These are phyloP conservation scores for Diaporthe capsici DNA, from an alignment of 2,329 filamentous ascomycete genomes.

Conservation along the genomic window DNA sequence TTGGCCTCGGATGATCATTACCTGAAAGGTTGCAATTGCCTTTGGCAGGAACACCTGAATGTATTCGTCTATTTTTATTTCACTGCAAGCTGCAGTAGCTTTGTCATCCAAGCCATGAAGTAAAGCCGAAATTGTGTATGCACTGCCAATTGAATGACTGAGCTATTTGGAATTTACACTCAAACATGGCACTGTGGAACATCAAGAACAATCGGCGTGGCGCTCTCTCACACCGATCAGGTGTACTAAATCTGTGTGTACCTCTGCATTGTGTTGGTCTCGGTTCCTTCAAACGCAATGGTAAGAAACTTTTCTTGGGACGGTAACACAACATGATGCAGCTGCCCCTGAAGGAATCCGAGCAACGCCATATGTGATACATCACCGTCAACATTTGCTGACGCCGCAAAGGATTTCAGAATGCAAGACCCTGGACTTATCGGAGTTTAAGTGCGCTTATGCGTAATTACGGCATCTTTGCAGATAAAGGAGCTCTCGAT, in stretches of 20 bases:
- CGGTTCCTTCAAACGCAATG: neutral
- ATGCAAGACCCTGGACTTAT: conserved; percentile 4
- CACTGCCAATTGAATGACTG: no score
- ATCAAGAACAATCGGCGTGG: neutral
- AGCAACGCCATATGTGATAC: neutral
- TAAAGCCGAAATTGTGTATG: no score
- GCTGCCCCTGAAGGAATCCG: neutral
- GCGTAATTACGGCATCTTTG: neutral
- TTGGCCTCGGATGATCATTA: neutral
- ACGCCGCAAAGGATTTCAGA: neutral
- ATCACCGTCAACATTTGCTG: neutral
- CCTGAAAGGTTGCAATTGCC: neutral
- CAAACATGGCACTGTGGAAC: neutral
- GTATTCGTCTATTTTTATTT: no score
- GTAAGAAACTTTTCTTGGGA: neutral
- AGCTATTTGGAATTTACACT: neutral
- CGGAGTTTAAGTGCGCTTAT: neutral
- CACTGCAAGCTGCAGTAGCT: no score
- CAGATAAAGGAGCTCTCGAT: neutral
- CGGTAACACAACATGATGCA: neutral
- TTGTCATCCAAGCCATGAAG: no score
- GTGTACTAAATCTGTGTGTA: neutral
- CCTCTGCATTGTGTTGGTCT: neutral
- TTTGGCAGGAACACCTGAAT: no score
- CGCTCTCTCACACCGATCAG: neutral